Evolutionary conservation across 331 rosid species (phyloP).

Genomic region (Quercus lobata): DNA sequence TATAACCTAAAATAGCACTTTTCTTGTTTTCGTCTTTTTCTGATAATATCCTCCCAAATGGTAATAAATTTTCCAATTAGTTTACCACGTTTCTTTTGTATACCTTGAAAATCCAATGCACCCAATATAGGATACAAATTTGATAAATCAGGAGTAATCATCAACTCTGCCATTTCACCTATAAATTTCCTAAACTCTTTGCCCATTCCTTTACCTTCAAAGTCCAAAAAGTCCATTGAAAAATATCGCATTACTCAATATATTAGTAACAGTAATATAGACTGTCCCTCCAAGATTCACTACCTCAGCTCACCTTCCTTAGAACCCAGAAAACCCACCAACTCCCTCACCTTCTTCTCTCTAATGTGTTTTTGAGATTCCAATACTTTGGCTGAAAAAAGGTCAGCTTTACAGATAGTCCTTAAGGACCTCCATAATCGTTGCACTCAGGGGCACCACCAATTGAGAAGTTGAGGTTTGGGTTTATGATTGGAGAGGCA

Average conservation of each 20-base stretch:
- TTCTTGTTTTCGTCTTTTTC: no score
- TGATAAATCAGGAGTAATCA: constrained; percentile 7
- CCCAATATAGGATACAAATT: neutral
- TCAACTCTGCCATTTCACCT: neutral
- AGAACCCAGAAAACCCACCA: neutral
- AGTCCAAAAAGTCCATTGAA: constrained; percentile 1
- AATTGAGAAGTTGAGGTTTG: no score
- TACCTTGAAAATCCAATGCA: constrained; percentile 7
- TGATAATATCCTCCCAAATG: no score
- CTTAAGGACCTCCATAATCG: neutral
- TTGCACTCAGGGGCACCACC: no score
- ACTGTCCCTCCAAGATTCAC: constrained; percentile 4
- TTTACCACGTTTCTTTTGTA: neutral
- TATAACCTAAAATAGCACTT: no score
- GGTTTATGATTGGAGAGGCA: no score
- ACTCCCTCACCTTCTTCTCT: neutral
- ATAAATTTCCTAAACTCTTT: neutral
- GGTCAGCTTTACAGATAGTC: neutral
- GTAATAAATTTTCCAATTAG: neutral
- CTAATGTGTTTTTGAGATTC: constrained; percentile 7
- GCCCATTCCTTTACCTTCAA: neutral
- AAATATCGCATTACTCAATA: neutral
- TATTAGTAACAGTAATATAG: constrained; percentile 7
- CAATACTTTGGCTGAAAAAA: neutral
- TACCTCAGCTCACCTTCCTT: neutral